Evolutionary conservation across 2,329 filamentous ascomycete species (phyloP).

Genomic region (Penicillium sp.): DNA sequence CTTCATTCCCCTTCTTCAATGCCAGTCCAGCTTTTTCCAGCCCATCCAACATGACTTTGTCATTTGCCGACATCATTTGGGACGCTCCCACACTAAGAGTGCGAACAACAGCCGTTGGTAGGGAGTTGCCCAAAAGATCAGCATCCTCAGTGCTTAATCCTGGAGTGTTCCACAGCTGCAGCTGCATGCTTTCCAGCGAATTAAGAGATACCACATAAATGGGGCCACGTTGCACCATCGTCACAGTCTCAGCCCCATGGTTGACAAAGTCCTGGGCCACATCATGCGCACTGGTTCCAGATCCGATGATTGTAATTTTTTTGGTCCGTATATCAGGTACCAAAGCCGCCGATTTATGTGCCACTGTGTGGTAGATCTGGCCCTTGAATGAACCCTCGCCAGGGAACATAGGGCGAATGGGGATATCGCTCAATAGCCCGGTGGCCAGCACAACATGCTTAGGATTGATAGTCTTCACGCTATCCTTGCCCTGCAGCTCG

Average conservation of each 20-base stretch:
- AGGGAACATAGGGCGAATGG: slow-evolving; percentile 1
- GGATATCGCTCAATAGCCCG: slow-evolving; percentile 1
- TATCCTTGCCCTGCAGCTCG: background rate
- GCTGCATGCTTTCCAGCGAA: background rate
- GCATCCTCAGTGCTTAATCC: slow-evolving; percentile 8
- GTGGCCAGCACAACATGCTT: slow-evolving; percentile 7
- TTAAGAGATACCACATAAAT: slow-evolving; percentile 3
- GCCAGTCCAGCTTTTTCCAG: slow-evolving; percentile 6
- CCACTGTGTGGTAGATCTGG: background rate
- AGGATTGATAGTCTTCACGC: background rate
- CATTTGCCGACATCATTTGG: slow-evolving; percentile 3
- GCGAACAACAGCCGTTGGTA: slow-evolving; percentile 4
- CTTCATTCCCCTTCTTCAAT: slow-evolving; percentile 1
- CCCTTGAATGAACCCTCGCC: slow-evolving; percentile 5
- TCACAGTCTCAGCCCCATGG: slow-evolving; percentile 1
- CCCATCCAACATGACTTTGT: slow-evolving; percentile 4
- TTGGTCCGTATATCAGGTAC: slow-evolving; percentile 1
- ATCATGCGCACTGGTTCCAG: slow-evolving; percentile 7
- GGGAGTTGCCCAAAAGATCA: slow-evolving; percentile 5
- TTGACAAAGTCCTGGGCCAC: slow-evolving; percentile 5
- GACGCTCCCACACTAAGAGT: slow-evolving; percentile 1
- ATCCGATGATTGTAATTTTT: slow-evolving; percentile 7
- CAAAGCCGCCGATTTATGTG: background rate
- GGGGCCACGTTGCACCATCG: slow-evolving; percentile 3
- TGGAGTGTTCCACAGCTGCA: slow-evolving; percentile 3